Conservation (phyloP, 1,139 yeast genomes). For the Keqinozyma sinolaborantium region DNA sequence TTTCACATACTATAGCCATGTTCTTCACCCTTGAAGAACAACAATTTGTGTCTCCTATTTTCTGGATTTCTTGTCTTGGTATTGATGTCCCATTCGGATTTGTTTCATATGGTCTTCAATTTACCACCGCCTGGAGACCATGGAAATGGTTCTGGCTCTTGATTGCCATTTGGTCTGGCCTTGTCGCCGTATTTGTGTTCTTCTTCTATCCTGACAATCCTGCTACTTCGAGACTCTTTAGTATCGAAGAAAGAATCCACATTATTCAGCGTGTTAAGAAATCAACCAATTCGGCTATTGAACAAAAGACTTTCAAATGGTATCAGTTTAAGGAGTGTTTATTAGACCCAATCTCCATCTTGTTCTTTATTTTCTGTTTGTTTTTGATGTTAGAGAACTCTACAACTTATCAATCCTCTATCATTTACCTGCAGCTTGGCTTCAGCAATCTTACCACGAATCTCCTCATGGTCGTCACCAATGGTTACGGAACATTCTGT, state of each 20-base stretch:
- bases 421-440: conserved; percentile 27
- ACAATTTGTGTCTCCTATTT: conserved; percentile 37
- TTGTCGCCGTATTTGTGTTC: conserved; percentile 23
- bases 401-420: conserved; percentile 39
- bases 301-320: conserved; percentile 39
- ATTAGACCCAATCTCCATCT: conserved; percentile 43
- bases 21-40: conserved; percentile 37
- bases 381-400: conserved; percentile 42
- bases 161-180: conserved; percentile 38
- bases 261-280: conserved; percentile 36
- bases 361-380: conserved; percentile 30
- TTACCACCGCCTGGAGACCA: conserved; percentile 16
- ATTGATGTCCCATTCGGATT: conserved; percentile 42
- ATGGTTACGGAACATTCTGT: conserved; percentile 22
- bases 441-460: conserved; percentile 41
- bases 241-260: conserved; percentile 41
- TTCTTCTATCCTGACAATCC: conserved; percentile 45
- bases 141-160: conserved; percentile 33
- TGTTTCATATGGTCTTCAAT: conserved; percentile 36
- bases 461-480: conserved; percentile 46
- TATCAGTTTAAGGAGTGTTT: conserved; percentile 38
- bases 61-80: conserved; percentile 40
- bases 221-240: conserved; percentile 30
- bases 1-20: conserved; percentile 38
- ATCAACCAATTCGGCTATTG: conserved; percentile 37